Evolutionary conservation across 768 basidiomycete genomes (phyloP).

Genomic region (Coprinopsis strossmayeri): DNA sequence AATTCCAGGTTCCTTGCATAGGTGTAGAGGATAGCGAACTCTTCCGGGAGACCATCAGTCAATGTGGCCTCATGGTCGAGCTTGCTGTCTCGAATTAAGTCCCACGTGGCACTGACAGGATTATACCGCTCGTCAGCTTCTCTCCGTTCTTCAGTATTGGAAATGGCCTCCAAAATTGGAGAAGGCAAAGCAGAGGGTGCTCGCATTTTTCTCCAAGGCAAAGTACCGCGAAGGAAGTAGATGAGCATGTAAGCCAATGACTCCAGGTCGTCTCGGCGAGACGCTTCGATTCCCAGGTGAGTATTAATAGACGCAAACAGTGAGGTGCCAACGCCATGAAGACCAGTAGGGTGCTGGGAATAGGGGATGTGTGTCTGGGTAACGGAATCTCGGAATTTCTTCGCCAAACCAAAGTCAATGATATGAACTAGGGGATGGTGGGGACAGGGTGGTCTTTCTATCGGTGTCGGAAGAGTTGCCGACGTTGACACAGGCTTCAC

Average conservation of each 20-base stretch:
- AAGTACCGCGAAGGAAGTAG: slow-evolving; percentile 70
- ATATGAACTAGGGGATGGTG: slow-evolving; percentile 71
- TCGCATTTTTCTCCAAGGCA: slow-evolving; percentile 74
- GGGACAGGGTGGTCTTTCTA: slow-evolving; percentile 3
- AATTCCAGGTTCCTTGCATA: slow-evolving; percentile 82
- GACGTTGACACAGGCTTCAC: slow-evolving; percentile 2
- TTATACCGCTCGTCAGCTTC: slow-evolving; percentile 31
- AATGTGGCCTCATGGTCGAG: slow-evolving; percentile 58
- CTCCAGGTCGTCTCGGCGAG: slow-evolving; percentile 75
- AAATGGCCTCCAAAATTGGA: slow-evolving; percentile 11
- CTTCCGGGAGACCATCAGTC: slow-evolving; percentile 70
- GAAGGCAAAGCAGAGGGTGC: slow-evolving; percentile 35
- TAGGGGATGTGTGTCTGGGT: slow-evolving; percentile 67
- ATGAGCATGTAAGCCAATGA: slow-evolving; percentile 79
- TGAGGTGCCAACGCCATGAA: slow-evolving; percentile 74
- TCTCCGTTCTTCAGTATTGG: slow-evolving; percentile 20
- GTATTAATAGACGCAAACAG: slow-evolving; percentile 24
- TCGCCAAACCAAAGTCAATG: slow-evolving; percentile 82
- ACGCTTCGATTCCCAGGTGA: slow-evolving; percentile 45
- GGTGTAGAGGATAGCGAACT: slow-evolving; percentile 75
- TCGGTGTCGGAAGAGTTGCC: not conserved
- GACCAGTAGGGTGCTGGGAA: slow-evolving; percentile 49
- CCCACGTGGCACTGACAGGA: slow-evolving; percentile 66
- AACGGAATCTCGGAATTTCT: slow-evolving; percentile 63
- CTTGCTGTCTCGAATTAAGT: slow-evolving; percentile 70